These are phyloP conservation scores for Marasmius sp. DNA, from an alignment of 1,284 basidiomycete species.

Conservation along the genomic window DNA sequence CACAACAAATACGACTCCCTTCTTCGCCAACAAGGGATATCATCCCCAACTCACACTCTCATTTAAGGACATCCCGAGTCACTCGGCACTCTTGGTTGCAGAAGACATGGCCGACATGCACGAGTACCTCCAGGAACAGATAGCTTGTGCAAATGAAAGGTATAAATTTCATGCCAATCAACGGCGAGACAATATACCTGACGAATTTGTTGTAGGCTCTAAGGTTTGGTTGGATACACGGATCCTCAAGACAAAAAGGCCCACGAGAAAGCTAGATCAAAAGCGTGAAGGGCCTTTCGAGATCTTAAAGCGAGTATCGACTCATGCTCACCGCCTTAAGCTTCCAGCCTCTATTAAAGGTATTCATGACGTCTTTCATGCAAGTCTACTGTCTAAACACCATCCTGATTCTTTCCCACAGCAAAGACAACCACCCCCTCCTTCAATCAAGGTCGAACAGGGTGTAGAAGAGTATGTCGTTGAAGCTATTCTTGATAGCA, in stretches of 20 bases:
- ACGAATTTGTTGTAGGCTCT: not conserved
- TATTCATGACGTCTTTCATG: slow-evolving; percentile 16
- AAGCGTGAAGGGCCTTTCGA: slow-evolving; percentile 17
- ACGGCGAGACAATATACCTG: not conserved
- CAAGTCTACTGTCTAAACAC: slow-evolving; percentile 13
- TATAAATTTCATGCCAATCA: not conserved
- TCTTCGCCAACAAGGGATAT: not conserved
- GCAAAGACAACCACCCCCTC: not conserved
- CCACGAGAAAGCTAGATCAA: slow-evolving; percentile 14
- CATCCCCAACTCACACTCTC: not conserved
- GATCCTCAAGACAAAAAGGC: slow-evolving; percentile 5
- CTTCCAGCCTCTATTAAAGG: slow-evolving; percentile 10
- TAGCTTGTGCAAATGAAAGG: not conserved
- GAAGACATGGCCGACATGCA: not conserved
- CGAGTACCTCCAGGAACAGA: not conserved
- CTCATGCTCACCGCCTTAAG: slow-evolving; percentile 10
- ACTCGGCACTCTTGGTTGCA: not conserved
- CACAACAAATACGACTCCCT: not conserved
- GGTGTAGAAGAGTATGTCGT: not conserved
- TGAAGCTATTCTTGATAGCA: not conserved
- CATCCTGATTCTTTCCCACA: slow-evolving; percentile 6
- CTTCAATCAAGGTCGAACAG: not conserved
- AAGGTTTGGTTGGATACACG: slow-evolving; percentile 6
- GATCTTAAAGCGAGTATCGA: slow-evolving; percentile 17
- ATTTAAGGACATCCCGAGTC: not conserved